phyloP scores from a whole-genome alignment of 768 basidiomycete genomes.

The Mycena indigotica region DNA sequence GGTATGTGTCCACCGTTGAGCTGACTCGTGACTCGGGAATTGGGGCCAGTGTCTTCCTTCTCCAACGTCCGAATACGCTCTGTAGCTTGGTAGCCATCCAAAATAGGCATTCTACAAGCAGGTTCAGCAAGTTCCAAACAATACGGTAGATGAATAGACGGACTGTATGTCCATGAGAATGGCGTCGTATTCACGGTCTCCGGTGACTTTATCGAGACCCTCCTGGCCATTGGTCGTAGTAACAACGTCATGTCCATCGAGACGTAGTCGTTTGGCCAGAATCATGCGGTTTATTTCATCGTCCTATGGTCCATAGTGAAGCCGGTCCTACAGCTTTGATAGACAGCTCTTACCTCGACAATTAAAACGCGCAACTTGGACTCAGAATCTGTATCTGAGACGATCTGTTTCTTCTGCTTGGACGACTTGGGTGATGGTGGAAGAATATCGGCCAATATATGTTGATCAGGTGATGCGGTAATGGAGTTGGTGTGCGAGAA shows the following conservation, averaged over 20 bases:
- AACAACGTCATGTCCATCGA: slow-evolving; percentile 67
- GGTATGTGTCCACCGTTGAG: slow-evolving; percentile 67
- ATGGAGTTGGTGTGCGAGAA: slow-evolving; percentile 2
- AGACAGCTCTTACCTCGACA: slow-evolving; percentile 56
- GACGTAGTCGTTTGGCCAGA: slow-evolving; percentile 63
- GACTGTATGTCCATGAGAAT: slow-evolving; percentile 87
- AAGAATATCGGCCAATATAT: not conserved
- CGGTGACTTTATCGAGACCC: slow-evolving; percentile 58
- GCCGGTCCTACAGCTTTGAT: not conserved
- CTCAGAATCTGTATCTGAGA: no score
- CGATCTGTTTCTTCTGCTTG: not conserved
- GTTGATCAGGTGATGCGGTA: not conserved
- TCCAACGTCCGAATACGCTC: slow-evolving; percentile 67
- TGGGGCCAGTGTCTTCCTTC: slow-evolving; percentile 23
- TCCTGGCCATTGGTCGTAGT: slow-evolving; percentile 78
- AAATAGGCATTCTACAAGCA: slow-evolving; percentile 68
- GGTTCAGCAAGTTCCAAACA: not conserved
- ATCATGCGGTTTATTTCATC: slow-evolving; percentile 75
- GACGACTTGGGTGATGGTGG: not conserved
- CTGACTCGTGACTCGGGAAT: slow-evolving; percentile 41
- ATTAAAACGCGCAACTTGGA: slow-evolving; percentile 53
- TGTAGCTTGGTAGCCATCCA: slow-evolving; percentile 74
- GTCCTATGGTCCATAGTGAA: slow-evolving; percentile 45
- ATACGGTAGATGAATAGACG: not conserved
- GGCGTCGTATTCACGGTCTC: slow-evolving; percentile 66